These are phyloP conservation scores for Daldinia eschscholtzii DNA, from an alignment of 2,329 filamentous ascomycete species.

Conservation along the genomic window DNA sequence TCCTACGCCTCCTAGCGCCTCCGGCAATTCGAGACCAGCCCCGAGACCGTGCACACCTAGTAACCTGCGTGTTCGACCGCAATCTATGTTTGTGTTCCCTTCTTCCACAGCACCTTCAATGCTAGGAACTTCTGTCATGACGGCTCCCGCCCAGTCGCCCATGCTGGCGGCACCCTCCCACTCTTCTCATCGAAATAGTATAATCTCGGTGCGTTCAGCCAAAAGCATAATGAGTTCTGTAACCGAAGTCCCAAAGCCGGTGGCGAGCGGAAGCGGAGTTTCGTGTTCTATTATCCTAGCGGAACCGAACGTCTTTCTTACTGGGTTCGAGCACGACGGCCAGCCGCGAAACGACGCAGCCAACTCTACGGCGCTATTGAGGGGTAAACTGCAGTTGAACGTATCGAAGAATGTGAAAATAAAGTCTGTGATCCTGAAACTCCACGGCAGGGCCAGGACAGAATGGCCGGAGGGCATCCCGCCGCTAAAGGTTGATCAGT, in stretches of 20 bases:
- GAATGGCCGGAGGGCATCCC: slow-evolving; percentile 98
- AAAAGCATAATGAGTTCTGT: slow-evolving; percentile 67
- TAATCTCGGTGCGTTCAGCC: slow-evolving; percentile 64
- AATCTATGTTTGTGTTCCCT: slow-evolving; percentile 48
- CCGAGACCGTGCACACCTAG: slow-evolving; percentile 31
- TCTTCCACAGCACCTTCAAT: slow-evolving; percentile 42
- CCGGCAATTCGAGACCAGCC: slow-evolving; percentile 19
- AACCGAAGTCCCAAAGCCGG: slow-evolving; percentile 75
- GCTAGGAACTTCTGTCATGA: slow-evolving; percentile 47
- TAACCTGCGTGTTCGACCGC: slow-evolving; percentile 37
- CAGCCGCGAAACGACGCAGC: slow-evolving; percentile 66
- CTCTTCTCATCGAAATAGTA: slow-evolving; percentile 60
- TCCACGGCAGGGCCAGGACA: slow-evolving; percentile 86
- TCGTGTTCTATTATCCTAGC: slow-evolving; percentile 79
- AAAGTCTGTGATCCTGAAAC: slow-evolving; percentile 88
- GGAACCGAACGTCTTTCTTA: slow-evolving; percentile 83
- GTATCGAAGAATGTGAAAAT: slow-evolving; percentile 93
- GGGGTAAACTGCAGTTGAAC: slow-evolving; percentile 84
- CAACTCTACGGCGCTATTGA: slow-evolving; percentile 81
- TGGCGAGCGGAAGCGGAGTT: slow-evolving; percentile 83
- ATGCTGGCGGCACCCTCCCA: slow-evolving; percentile 45
- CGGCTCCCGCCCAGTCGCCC: slow-evolving; percentile 50
- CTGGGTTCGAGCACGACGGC: slow-evolving; percentile 81
- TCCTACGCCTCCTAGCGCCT: slow-evolving; percentile 26
- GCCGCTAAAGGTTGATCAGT: slow-evolving; percentile 84